A percentile compares a stretch with the other conserved stretches of the same genome.
Evolutionary conservation across 495 filamentous ascomycete species (phyloP).

Genomic region (Cairneyella variabilis): DNA sequence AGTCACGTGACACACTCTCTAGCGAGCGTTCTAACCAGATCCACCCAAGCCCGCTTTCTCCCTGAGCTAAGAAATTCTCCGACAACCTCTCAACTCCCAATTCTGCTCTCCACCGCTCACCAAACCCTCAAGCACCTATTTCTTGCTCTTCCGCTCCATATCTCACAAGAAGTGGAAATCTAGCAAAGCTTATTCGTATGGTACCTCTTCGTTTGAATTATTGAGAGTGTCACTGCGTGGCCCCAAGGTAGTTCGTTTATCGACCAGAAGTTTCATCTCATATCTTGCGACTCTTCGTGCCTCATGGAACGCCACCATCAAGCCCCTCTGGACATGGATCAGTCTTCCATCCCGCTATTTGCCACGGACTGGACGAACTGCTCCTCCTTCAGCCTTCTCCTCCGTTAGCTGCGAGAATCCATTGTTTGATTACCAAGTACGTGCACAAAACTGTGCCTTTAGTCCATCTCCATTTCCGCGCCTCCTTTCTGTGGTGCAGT

Average conservation of each 20-base stretch:
- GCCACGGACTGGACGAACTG: not conserved
- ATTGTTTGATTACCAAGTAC: not conserved
- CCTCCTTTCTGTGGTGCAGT: too few relatives aligned
- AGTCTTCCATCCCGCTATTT: not conserved
- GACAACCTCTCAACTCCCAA: too few relatives aligned
- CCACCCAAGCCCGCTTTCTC: too few relatives aligned
- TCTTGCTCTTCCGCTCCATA: not conserved
- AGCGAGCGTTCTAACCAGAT: too few relatives aligned
- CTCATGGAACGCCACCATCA: slow-evolving; percentile 23
- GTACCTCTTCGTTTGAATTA: not conserved
- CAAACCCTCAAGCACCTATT: not conserved
- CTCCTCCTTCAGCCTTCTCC: not conserved
- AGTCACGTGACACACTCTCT: too few relatives aligned
- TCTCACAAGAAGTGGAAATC: not conserved
- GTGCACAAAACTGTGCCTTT: not conserved
- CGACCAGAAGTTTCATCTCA: slow-evolving; percentile 24
- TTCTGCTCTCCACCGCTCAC: too few relatives aligned
- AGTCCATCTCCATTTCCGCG: too few relatives aligned
- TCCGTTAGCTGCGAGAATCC: not conserved
- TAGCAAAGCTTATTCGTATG: not conserved
- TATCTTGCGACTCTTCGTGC: slow-evolving; percentile 22
- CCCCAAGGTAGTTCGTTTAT: not conserved
- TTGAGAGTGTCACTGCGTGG: not conserved
- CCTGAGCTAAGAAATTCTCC: too few relatives aligned
- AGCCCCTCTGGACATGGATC: too few relatives aligned